Evolutionary conservation across 2,329 filamentous ascomycete genomes (phyloP).

Genomic region (Chaetoscypha palmicola): DNA sequence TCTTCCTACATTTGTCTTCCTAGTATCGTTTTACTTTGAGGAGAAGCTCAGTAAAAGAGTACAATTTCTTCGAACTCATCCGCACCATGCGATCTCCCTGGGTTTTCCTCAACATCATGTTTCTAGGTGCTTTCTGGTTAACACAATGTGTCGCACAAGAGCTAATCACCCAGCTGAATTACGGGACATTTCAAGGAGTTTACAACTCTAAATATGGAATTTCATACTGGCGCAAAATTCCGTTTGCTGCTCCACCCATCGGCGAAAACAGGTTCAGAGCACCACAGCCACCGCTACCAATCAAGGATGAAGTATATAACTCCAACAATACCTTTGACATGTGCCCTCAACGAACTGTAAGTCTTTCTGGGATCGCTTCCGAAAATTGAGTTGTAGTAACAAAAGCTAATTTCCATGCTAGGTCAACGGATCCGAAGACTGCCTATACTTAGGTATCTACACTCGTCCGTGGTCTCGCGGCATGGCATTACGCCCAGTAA

Average conservation of each 20-base stretch:
- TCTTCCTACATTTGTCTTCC: no score
- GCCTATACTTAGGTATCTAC: slow-evolving; percentile 54
- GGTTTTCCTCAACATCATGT: background rate
- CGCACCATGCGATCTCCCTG: no score
- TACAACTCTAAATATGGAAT: slow-evolving; percentile 48
- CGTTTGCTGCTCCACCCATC: slow-evolving; percentile 51
- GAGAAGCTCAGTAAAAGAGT: no score
- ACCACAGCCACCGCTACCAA: slow-evolving; percentile 46
- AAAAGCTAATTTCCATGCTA: slow-evolving; percentile 7
- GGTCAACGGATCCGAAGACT: slow-evolving; percentile 51
- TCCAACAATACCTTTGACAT: slow-evolving; percentile 49
- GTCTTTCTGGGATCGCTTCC: background rate
- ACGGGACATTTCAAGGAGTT: slow-evolving; percentile 46
- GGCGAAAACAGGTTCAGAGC: slow-evolving; percentile 53
- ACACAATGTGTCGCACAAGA: slow-evolving; percentile 13
- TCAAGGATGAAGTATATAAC: slow-evolving; percentile 45
- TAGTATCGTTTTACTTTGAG: no score
- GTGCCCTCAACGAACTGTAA: slow-evolving; percentile 49
- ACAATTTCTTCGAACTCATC: no score
- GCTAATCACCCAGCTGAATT: slow-evolving; percentile 38
- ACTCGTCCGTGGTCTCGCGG: slow-evolving; percentile 45
- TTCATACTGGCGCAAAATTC: slow-evolving; percentile 53
- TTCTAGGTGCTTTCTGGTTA: background rate
- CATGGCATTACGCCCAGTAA: slow-evolving; percentile 45
- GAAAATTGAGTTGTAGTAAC: background rate